Evolutionary conservation across 1,284 basidiomycete species (phyloP).

Genomic region (Naganishia albida): DNA sequence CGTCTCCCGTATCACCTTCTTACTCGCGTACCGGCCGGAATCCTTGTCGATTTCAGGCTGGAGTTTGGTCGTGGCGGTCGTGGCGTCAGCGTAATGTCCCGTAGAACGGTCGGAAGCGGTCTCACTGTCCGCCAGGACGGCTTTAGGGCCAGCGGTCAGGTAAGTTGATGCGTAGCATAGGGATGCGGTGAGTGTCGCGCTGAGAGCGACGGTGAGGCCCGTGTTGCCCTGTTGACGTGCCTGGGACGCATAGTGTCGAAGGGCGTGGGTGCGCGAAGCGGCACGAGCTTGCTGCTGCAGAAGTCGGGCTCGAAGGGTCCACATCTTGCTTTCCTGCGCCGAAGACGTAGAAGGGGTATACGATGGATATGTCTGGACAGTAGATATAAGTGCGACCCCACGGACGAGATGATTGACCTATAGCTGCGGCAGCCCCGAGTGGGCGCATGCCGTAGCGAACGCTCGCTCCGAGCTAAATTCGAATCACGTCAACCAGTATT

Average conservation of each 20-base stretch:
- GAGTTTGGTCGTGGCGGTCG: constrained; percentile 9
- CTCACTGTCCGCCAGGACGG: constrained; percentile 19
- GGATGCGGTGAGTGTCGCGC: constrained; percentile 14
- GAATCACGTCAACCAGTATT: too few species aligned
- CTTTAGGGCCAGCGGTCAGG: neutral
- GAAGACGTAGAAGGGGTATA: too few species aligned
- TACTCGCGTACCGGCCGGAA: constrained; percentile 16
- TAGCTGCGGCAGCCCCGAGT: too few species aligned
- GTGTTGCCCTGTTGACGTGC: neutral
- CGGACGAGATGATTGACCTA: too few species aligned
- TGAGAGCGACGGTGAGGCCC: constrained; percentile 6
- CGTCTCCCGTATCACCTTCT: constrained; percentile 10
- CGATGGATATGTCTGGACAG: too few species aligned
- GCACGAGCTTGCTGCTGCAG: constrained; percentile 8
- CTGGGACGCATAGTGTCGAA: constrained; percentile 7
- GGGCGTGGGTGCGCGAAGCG: neutral
- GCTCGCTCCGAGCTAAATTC: too few species aligned
- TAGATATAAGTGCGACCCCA: too few species aligned
- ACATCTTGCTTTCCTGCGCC: neutral
- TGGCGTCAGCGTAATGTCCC: constrained; percentile 18
- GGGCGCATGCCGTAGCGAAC: too few species aligned
- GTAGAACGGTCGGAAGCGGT: constrained; percentile 17
- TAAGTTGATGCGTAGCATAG: constrained; percentile 24
- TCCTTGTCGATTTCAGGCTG: constrained; percentile 21
- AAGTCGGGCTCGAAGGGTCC: constrained; percentile 5